Conservation (phyloP, 352 stramenopile species). For the Elongisporangium undulatum region DNA sequence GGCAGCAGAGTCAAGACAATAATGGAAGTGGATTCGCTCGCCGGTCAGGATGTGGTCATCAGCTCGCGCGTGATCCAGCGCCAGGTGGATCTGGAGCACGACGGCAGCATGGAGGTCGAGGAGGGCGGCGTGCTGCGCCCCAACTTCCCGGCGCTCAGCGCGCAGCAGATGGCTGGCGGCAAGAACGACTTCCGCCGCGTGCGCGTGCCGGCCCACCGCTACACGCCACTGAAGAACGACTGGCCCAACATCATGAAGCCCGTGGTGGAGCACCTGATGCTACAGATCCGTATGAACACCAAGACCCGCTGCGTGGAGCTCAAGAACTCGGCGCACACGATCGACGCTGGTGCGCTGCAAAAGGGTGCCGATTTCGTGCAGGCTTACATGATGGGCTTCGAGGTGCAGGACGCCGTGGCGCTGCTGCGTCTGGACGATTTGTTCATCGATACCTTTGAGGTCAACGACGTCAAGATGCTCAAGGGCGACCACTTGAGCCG, state of each 20-base stretch:
- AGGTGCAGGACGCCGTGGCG: constrained; percentile 96
- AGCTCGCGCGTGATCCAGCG: constrained; percentile 38
- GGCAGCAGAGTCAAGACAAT: constrained; percentile 4
- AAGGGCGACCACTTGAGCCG: constrained; percentile 98
- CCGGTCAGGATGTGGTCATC: constrained; percentile 60
- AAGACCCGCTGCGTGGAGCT: constrained; percentile 99
- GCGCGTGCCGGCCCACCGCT: constrained; percentile 94
- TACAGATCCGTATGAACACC: constrained; percentile 99
- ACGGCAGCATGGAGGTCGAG: constrained; percentile 59
- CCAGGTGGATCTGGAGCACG: constrained; percentile 41
- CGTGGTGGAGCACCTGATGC: constrained; percentile 98
- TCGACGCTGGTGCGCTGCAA: constrained; percentile 93
- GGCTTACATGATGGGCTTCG: constrained; percentile 99
- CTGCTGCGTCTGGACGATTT: constrained; percentile 98
- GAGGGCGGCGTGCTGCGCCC: constrained; percentile 39
- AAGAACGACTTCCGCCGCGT: constrained; percentile 96
- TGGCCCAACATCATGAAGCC: constrained; percentile 99
- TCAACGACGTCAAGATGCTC: constrained; percentile 97
- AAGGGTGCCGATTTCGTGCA: constrained; percentile 98
- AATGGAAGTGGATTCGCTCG: constrained; percentile 74
- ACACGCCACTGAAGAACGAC: constrained; percentile 98
- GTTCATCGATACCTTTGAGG: constrained; percentile 98
- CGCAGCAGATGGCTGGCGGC: constrained; percentile 69
- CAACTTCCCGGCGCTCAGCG: constrained; percentile 74
- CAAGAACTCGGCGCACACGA: constrained; percentile 92